Percentiles rank a stretch among this genome's conserved stretches.
phyloP scores from a whole-genome alignment of 257 asterid species.

The Solanum appendiculatum region DNA sequence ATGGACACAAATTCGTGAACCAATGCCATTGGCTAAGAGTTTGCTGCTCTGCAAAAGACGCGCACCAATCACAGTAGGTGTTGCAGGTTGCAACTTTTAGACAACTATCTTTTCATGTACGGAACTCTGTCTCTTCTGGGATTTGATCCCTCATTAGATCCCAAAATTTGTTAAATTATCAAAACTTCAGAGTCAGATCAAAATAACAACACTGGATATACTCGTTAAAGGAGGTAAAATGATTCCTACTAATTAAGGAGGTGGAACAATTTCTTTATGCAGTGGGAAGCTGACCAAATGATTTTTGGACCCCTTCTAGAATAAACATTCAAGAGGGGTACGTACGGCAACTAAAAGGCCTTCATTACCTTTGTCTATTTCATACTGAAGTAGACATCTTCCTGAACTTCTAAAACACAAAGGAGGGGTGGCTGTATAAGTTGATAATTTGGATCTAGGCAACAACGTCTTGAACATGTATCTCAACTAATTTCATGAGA shows the following conservation, averaged over 20 bases:
- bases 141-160: too few relatives aligned
- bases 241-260: not conserved
- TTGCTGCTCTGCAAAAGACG: too few relatives aligned
- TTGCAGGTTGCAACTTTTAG: too few relatives aligned
- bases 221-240: too few relatives aligned
- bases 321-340: not conserved
- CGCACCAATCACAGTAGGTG: too few relatives aligned
- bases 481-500: not conserved
- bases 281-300: not conserved
- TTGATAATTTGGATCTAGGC: not conserved
- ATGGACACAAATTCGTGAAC: too few relatives aligned
- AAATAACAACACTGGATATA: accelerated
- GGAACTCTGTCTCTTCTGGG: too few relatives aligned
- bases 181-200: too few relatives aligned
- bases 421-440: constrained; percentile 10
- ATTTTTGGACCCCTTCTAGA: not conserved
- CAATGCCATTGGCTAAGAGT: too few relatives aligned
- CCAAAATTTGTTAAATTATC: too few relatives aligned
- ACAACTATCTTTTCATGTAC: too few relatives aligned
- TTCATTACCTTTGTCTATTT: not conserved
- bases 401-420: constrained; percentile 17
- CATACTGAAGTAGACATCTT: not conserved
- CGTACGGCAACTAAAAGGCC: not conserved
- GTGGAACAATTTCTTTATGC: not conserved
- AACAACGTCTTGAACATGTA: not conserved